A percentile compares a stretch with the other conserved stretches of the same genome.
Conservation (phyloP, 768 basidiomycete genomes). For the Jaapia argillacea region DNA sequence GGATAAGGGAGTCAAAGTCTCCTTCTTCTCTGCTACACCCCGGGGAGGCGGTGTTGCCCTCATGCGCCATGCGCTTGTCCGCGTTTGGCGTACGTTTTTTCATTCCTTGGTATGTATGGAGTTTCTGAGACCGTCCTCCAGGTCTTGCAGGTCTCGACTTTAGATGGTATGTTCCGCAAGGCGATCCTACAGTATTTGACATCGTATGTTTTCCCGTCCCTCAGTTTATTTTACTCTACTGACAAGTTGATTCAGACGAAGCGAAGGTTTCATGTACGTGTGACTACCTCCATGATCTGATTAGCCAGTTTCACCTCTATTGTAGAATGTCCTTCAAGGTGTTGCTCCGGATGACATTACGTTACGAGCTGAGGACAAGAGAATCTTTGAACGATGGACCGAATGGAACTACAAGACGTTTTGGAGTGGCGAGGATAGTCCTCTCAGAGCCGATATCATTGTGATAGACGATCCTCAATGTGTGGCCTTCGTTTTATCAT, state of each 20-base stretch:
- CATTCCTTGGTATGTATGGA: background rate
- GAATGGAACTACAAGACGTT: background rate
- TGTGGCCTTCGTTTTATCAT: too few species aligned
- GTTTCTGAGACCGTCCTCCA: background rate
- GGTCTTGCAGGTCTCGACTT: background rate
- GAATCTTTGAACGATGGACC: background rate
- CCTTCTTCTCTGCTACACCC: constrained; percentile 1
- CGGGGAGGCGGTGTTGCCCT: background rate
- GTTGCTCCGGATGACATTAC: background rate
- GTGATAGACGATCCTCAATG: constrained; percentile 1
- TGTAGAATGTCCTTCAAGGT: constrained; percentile 1
- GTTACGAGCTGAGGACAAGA: background rate
- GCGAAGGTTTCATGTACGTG: background rate
- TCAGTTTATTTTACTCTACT: background rate
- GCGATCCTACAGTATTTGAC: background rate
- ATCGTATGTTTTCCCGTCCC: background rate
- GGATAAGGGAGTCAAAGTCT: background rate
- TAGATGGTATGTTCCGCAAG: background rate
- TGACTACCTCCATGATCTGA: background rate
- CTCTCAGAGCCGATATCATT: background rate
- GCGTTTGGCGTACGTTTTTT: background rate
- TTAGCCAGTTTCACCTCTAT: background rate
- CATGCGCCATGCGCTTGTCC: background rate
- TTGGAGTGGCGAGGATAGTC: background rate
- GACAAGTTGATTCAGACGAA: background rate